Evolutionary conservation across 2,329 filamentous ascomycete genomes (phyloP), one percentile per base, ranked within the genome.

Genomic region (Aspergillus sp.): DNA sequence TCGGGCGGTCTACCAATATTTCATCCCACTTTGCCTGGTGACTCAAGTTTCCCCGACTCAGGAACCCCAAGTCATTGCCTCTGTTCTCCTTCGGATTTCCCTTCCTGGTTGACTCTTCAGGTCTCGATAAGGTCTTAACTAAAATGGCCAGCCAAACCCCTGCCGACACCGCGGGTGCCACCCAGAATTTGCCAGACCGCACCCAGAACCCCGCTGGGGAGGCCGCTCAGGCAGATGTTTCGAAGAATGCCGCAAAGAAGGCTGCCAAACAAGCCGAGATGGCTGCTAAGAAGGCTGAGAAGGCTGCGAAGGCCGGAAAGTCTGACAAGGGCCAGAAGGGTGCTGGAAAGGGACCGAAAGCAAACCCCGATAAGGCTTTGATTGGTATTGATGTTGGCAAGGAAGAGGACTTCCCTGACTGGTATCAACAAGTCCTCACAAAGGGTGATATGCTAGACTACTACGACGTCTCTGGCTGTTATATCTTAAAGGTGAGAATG

Each of bases 381-480:
- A 96, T 95, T 68, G 93, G 93, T 64, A 96, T 97, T 70, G 95
- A 93, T 62, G 86, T 89, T 60, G 83, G 84, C 63, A 98, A 97
- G 78, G 82, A 88, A 49, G 88, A 90, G 48, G 91, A 98, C 78
- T 95, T 99, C 73, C 83, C 91, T 51, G 87, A 88, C 77, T 99
- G 95, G 95, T 99, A 99, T 78, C 91, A 96, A 79, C 93, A 99
- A 79, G 90, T 98, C 60, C 89, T 99, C 57, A 87, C 93, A 71
- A 99, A 99, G 84, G 91, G 91, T 68, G 91, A 97, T 74, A 90
- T 99, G 89, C 88, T 98, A 69, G 93, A 96, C 71, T 99, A 97
- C 84, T 98, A 97, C 71, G 90, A 96, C 79, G 93, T 98, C 61
- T 91, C 93, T n/a, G 91, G 93, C 49, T 97, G 96, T 80, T 98